Conservation (phyloP, 495 filamentous ascomycete genomes). For the Podospora pseudocomata region DNA sequence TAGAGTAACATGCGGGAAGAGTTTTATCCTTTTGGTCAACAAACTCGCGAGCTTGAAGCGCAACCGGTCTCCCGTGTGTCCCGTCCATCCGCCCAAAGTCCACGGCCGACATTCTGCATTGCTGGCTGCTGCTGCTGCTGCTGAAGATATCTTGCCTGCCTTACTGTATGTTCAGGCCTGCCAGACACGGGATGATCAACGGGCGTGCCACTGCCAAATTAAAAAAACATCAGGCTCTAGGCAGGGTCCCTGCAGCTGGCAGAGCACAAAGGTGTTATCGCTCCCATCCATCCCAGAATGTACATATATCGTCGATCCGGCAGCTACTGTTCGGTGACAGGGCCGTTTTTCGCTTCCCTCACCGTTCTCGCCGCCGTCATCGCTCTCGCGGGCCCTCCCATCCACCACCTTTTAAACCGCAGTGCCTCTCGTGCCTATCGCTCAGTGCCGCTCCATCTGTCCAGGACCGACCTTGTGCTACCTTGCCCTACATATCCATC, state of each 20-base stretch:
- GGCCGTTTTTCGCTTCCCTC: background rate
- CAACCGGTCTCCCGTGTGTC: background rate
- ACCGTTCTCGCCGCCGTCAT: conserved; percentile 1
- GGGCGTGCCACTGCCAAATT: background rate
- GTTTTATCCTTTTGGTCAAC: conserved; percentile 17
- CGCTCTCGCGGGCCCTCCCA: background rate
- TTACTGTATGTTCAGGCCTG: background rate
- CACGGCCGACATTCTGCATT: background rate
- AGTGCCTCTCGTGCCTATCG: background rate
- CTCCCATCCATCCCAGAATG: background rate
- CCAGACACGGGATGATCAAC: background rate
- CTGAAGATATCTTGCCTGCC: background rate
- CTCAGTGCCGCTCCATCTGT: background rate
- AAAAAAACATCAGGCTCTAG: conserved; percentile 7
- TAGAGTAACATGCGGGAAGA: conserved; percentile 12
- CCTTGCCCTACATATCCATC: background rate
- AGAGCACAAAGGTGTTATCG: background rate
- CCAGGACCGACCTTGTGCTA: background rate
- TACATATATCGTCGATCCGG: conserved; percentile 15
- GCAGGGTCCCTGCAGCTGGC: conserved; percentile 12
- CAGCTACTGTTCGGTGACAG: background rate
- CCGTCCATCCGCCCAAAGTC: background rate
- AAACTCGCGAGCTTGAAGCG: conserved; percentile 1
- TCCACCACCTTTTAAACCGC: background rate
- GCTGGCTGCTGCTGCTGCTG: background rate